Evolutionary conservation across 331 rosid genomes (phyloP).

Genomic region (Quercus phellos): DNA sequence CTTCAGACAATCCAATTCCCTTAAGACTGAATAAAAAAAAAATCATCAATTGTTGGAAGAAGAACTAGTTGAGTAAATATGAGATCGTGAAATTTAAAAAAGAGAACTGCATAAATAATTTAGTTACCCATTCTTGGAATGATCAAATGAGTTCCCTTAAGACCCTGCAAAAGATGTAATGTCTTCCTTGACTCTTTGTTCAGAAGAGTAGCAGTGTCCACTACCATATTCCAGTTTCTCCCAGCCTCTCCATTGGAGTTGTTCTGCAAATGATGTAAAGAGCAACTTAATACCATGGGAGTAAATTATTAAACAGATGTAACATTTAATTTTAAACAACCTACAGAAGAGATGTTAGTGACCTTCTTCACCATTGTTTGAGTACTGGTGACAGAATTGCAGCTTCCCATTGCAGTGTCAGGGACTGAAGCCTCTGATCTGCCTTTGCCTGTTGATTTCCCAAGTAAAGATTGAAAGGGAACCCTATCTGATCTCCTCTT

Average conservation of each 20-base stretch:
- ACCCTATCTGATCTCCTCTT: conserved; percentile 37
- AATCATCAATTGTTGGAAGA: conserved; percentile 8
- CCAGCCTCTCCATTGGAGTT: conserved; percentile 29
- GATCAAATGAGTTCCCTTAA: conserved; percentile 63
- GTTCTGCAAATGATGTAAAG: conserved; percentile 31
- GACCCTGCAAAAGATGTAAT: conserved; percentile 76
- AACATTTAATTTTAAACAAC: conserved; percentile 22
- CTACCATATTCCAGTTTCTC: conserved; percentile 69
- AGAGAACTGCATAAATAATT: conserved; percentile 11
- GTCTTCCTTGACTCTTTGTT: conserved; percentile 77
- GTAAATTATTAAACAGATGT: conserved; percentile 18
- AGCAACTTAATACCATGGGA: conserved; percentile 8
- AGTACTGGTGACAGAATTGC: conserved; percentile 17
- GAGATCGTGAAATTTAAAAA: not conserved
- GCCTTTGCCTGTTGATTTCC: conserved; percentile 25
- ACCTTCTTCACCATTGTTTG: conserved; percentile 22
- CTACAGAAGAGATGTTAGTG: conserved; percentile 30
- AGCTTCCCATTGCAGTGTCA: conserved; percentile 31
- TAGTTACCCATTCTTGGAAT: conserved; percentile 69
- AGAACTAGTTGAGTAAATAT: not conserved
- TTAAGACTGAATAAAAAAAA: conserved; percentile 39
- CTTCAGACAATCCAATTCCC: conserved; percentile 61
- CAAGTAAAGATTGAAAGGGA: conserved; percentile 53
- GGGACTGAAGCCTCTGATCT: conserved; percentile 23
- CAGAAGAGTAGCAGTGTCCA: conserved; percentile 65